Percentiles rank a stretch among this genome's conserved stretches.
Evolutionary conservation across 2,329 filamentous ascomycete genomes (phyloP).

Genomic region (Colletotrichum aenigma): DNA sequence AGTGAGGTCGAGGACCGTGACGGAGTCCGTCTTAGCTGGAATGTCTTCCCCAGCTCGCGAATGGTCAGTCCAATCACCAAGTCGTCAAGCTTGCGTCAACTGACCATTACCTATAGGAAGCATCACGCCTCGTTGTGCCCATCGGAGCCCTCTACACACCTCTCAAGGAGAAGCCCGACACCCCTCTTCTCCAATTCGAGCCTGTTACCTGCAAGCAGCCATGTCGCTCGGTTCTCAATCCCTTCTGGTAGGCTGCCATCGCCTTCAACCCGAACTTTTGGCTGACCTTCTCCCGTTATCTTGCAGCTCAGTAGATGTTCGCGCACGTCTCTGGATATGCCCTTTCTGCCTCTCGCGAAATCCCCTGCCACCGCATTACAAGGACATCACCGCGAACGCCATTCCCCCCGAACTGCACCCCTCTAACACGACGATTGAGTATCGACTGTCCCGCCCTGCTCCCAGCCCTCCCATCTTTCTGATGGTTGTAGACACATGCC

Average conservation of each 20-base stretch:
- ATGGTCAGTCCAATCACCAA: conserved; percentile 64
- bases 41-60: conserved; percentile 96
- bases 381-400: conserved; percentile 83
- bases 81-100: not conserved
- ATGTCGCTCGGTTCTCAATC: conserved; percentile 94
- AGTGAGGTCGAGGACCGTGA: conserved; percentile 95
- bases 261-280: not conserved
- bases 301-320: conserved; percentile 78
- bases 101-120: conserved; percentile 65
- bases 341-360: conserved; percentile 88
- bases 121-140: conserved; percentile 90
- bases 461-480: conserved; percentile 86
- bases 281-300: conserved; percentile 23
- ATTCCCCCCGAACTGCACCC: conserved; percentile 85
- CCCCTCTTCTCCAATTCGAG: conserved; percentile 90
- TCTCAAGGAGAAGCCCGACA: conserved; percentile 90
- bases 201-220: conserved; percentile 96
- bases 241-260: conserved; percentile 78
- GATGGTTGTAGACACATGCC: conserved; percentile 87
- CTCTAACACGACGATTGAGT: conserved; percentile 88
- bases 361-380: conserved; percentile 83
- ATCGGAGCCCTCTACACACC: conserved; percentile 97
- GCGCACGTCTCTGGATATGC: conserved; percentile 86
- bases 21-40: conserved; percentile 96
- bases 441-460: conserved; percentile 77